Evolutionary conservation across 2,329 filamentous ascomycete genomes (phyloP).

Genomic region (Rugonectria rugulosa): DNA sequence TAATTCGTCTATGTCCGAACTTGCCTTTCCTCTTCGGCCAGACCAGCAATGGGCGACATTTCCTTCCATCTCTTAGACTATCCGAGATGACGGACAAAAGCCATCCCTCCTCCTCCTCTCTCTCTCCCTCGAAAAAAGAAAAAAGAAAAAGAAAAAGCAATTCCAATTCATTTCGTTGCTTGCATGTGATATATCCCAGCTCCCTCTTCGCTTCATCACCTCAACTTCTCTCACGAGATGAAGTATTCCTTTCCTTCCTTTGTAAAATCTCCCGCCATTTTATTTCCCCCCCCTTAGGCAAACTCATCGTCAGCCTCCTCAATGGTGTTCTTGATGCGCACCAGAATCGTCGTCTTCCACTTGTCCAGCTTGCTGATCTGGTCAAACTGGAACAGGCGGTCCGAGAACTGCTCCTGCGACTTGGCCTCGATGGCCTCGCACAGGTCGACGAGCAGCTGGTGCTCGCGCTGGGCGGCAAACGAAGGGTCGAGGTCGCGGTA

Average conservation of each 20-base stretch:
- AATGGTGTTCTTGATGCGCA: conserved; percentile 85
- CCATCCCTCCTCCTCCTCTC: too few species aligned
- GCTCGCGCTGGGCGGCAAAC: conserved; percentile 80
- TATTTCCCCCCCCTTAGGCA: conserved; percentile 42
- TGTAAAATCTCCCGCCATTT: neutral
- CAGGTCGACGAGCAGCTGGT: conserved; percentile 81
- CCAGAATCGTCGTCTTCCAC: conserved; percentile 91
- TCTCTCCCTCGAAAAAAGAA: too few species aligned
- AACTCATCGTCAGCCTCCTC: conserved; percentile 62
- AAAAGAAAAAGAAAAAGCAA: too few species aligned
- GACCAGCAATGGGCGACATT: conserved; percentile 3
- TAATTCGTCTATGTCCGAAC: conserved; percentile 17
- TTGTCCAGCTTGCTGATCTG: conserved; percentile 93
- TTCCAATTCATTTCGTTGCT: conserved; percentile 11
- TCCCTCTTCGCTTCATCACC: conserved; percentile 2
- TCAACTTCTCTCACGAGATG: conserved; percentile 8
- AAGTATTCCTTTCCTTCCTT: neutral
- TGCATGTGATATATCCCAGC: conserved; percentile 31
- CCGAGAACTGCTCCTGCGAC: conserved; percentile 83
- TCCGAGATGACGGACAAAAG: conserved; percentile 17
- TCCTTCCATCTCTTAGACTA: conserved; percentile 17
- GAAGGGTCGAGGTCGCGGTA: conserved; percentile 82
- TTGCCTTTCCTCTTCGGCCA: neutral
- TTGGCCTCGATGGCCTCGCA: conserved; percentile 76
- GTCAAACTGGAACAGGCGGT: conserved; percentile 89